phyloP scores from a whole-genome alignment of 306 rosid species.

The Pterocarpus santalinus region DNA sequence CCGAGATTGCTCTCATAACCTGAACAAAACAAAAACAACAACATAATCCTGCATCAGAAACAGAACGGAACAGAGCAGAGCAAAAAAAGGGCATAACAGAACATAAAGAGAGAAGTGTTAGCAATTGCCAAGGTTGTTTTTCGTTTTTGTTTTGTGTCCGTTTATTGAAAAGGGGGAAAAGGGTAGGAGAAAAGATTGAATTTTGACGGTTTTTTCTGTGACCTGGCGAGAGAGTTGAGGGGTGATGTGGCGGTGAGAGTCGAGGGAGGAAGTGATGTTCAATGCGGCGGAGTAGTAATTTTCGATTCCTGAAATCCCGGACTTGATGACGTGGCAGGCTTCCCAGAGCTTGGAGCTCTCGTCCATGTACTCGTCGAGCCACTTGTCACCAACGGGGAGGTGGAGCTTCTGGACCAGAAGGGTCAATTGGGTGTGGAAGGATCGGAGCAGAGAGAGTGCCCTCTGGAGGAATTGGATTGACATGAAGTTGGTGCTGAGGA shows the following conservation, averaged over 20 bases:
- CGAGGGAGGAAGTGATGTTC: constrained; percentile 76
- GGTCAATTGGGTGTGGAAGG: constrained; percentile 90
- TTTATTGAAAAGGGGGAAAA: not conserved
- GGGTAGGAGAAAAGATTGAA: not conserved
- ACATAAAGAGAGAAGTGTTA: not conserved
- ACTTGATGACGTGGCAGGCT: constrained; percentile 93
- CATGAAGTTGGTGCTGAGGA: constrained; percentile 87
- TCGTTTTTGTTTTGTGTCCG: not conserved
- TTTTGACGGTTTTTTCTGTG: constrained; percentile 15
- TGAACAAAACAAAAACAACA: constrained; percentile 38
- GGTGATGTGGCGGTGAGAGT: constrained; percentile 74
- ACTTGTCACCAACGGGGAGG: constrained; percentile 93
- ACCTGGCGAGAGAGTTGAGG: constrained; percentile 96
- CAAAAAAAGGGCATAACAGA: not conserved
- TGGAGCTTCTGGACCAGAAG: constrained; percentile 96
- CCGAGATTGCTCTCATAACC: constrained; percentile 85
- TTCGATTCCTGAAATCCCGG: constrained; percentile 89
- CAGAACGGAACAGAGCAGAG: not conserved
- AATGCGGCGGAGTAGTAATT: constrained; percentile 77
- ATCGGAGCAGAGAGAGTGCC: constrained; percentile 86
- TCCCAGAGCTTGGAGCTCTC: constrained; percentile 99
- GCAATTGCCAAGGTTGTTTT: not conserved
- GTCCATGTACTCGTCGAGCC: constrained; percentile 99
- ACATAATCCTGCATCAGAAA: not conserved
- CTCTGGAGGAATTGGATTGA: constrained; percentile 98